Evolutionary conservation across 164 flowering plant species (phyloP).

Genomic region (Aristolochia californica): DNA sequence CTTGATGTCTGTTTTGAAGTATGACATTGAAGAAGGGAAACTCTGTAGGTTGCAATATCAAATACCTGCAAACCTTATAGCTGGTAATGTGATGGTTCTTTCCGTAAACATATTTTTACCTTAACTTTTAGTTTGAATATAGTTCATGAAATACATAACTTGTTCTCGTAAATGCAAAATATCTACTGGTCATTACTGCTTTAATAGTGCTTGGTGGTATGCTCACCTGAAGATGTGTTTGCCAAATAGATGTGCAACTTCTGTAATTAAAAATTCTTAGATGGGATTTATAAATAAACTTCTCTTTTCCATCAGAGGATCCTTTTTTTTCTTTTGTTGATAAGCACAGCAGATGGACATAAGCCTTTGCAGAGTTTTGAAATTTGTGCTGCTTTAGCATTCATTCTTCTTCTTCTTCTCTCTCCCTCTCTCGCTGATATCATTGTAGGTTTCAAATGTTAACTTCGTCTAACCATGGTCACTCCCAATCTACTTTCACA

Average conservation of each 20-base stretch:
- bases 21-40: conserved; percentile 38
- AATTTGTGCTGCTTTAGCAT: not conserved
- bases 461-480: not conserved
- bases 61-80: conserved; percentile 35
- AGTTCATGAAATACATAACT: not conserved
- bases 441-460: not conserved
- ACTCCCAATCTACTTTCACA: conserved; percentile 15
- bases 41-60: conserved; percentile 52
- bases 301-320: too few relatives aligned
- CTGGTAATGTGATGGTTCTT: conserved; percentile 26
- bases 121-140: too few relatives aligned
- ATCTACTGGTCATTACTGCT: too few relatives aligned
- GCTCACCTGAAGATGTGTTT: too few relatives aligned
- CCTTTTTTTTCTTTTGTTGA: too few relatives aligned
- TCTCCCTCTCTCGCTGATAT: not conserved
- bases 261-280: too few relatives aligned
- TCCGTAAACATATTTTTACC: not conserved
- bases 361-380: not conserved
- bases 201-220: too few relatives aligned
- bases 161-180: too few relatives aligned
- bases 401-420: not conserved
- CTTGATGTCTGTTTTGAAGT: conserved; percentile 52
- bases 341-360: too few relatives aligned
- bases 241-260: too few relatives aligned
- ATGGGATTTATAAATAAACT: too few relatives aligned